Conservation (phyloP, 2,329 filamentous ascomycete species). For the Fusarium gaditjirri region DNA sequence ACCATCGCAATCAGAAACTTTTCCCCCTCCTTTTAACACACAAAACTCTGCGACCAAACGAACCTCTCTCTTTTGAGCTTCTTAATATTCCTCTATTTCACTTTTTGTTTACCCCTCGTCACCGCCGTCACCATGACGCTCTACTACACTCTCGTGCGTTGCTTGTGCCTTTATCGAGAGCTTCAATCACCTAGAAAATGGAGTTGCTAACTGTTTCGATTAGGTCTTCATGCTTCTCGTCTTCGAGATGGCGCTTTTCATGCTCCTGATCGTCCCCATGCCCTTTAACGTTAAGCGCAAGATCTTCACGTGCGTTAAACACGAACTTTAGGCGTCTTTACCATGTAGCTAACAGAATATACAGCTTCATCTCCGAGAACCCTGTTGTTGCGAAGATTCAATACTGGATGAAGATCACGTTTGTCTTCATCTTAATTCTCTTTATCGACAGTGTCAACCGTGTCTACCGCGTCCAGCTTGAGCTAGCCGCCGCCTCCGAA, state of each 20-base stretch:
- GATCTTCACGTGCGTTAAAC: slow-evolving; percentile 74
- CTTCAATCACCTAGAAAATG: background rate
- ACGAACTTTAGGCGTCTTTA: background rate
- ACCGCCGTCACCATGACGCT: slow-evolving; percentile 62
- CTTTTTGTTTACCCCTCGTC: slow-evolving; percentile 38
- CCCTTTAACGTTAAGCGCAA: slow-evolving; percentile 87
- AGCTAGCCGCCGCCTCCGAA: slow-evolving; percentile 80
- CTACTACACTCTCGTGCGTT: slow-evolving; percentile 65
- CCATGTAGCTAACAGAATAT: slow-evolving; percentile 8
- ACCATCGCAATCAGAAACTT: slow-evolving; percentile 11
- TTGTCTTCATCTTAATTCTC: slow-evolving; percentile 98
- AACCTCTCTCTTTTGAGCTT: slow-evolving; percentile 12
- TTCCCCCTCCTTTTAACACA: background rate
- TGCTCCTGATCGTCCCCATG: slow-evolving; percentile 84
- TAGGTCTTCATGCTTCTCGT: slow-evolving; percentile 87
- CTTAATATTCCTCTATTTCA: slow-evolving; percentile 4
- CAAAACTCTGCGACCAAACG: background rate
- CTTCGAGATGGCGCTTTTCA: slow-evolving; percentile 84
- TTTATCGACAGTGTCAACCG: slow-evolving; percentile 97
- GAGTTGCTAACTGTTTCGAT: slow-evolving; percentile 39
- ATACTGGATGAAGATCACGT: slow-evolving; percentile 98
- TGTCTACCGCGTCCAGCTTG: slow-evolving; percentile 95
- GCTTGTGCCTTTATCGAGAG: background rate
- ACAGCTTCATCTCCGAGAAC: slow-evolving; percentile 91
- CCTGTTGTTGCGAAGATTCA: slow-evolving; percentile 88